Base-by-base conservation (phyloP, 345 rosid species). In the Hibiscus syriacus region DNA sequence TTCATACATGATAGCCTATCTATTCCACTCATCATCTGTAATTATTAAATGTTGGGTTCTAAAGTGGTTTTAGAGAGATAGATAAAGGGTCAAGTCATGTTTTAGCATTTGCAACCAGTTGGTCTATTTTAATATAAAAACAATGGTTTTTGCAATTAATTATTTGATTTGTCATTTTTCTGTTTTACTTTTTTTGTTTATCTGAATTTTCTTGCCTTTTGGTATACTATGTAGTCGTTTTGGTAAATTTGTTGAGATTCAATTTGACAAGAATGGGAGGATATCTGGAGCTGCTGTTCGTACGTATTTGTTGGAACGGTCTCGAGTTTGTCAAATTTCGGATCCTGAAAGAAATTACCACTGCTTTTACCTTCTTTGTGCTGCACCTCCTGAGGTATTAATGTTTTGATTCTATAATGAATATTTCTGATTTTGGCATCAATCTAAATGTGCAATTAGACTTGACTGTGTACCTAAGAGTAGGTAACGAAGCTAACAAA, bases 261-360 rank as follows among this genome's bases (percentile, higher is more conserved):
- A 94, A 81, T 94, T 94, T 76, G 98, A 94, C 87, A 94, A 89
- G 78, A 87, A 70, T 79, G 99, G 99, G 83, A 84, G 99, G 81
- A 94, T 94, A 75, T 94, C 99, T 39, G 99, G 99, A 54, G 99
- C 99, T 20, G 99, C 99, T 68, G 83, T 94, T 72, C 81, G 99
- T 56, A 94, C 99, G 64, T 94, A 94, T 81, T 75, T 94, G 83
- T 87, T 94, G 53, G 99, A 94, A 79, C 83, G 99, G 62, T 94
- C 99, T 77, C 99, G 99, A 71, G 99, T 94, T 76, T 94, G 99
- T 85, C 99, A 94, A 85, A 81, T 91, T 81, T 89, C 96, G 67
- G 82, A 85, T 75, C 99, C 99, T 73, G 99, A 94, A 82, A 88
- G 99, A 87, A 94, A 92, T 74, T 94, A 94, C 71, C 99, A 94